Percentiles rank a stretch among this genome's conserved stretches.
phyloP scores from a whole-genome alignment of 2,329 filamentous ascomycete species.

The Ploettnerulaceae sp. region DNA sequence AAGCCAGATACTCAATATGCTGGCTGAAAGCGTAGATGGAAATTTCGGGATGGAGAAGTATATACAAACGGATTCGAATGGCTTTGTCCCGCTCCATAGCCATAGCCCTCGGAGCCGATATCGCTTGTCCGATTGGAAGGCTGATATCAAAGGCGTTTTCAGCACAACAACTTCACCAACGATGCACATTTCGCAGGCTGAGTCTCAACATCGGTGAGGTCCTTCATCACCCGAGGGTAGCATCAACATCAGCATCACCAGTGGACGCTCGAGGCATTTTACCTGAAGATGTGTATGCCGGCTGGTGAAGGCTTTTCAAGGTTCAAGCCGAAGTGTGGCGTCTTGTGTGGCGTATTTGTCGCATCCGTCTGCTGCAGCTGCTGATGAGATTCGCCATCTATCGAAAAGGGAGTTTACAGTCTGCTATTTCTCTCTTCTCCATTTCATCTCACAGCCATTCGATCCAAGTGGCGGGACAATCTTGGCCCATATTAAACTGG shows the following conservation, averaged over 20 bases:
- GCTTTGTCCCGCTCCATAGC: background rate
- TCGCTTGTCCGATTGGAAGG: background rate
- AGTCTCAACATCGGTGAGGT: background rate
- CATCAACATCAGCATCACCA: background rate
- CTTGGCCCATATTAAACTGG: no score
- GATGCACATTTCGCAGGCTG: no score
- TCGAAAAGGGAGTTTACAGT: background rate
- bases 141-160: background rate
- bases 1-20: background rate
- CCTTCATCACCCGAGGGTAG: background rate
- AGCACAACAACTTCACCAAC: no score
- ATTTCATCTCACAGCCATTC: background rate
- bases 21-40: background rate
- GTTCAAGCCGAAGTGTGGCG: background rate
- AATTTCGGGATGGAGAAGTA: background rate
- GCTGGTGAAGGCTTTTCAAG: constrained; percentile 2
- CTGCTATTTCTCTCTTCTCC: background rate
- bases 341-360: background rate
- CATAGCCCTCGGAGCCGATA: background rate
- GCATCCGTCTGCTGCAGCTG: background rate
- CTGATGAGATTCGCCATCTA: background rate
- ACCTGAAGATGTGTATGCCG: constrained; percentile 2
- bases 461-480: no score
- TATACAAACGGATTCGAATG: background rate
- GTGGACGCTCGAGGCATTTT: background rate